Evolutionary conservation across 2,329 filamentous ascomycete genomes (phyloP).

Genomic region (Juglanconis juglandina): DNA sequence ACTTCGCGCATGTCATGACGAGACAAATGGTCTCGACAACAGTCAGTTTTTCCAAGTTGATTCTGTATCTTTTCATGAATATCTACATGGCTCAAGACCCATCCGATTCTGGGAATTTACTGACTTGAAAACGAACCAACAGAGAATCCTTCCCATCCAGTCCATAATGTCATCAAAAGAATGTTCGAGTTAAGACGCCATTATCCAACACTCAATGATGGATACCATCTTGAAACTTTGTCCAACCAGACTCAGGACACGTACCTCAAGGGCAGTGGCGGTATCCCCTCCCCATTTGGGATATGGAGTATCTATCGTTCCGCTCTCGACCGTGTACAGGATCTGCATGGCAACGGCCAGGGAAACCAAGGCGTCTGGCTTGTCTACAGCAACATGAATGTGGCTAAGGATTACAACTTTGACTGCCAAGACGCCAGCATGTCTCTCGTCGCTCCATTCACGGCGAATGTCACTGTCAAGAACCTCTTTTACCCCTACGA

Average conservation of each 20-base stretch:
- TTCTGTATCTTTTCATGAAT: too few relatives aligned
- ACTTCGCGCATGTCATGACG: conserved; percentile 50
- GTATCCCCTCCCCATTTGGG: conserved; percentile 35
- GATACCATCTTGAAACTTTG: conserved; percentile 51
- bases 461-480: conserved; percentile 52
- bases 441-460: conserved; percentile 56
- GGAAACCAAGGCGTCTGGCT: conserved; percentile 40
- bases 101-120: conserved; percentile 11
- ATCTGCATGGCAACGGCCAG: conserved; percentile 38
- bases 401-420: conserved; percentile 51
- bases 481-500: conserved; percentile 63
- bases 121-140: neutral
- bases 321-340: conserved; percentile 46
- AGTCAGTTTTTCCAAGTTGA: conserved; percentile 32
- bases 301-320: conserved; percentile 59
- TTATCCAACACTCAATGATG: conserved; percentile 57
- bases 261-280: conserved; percentile 34
- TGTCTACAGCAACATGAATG: conserved; percentile 47
- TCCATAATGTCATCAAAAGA: conserved; percentile 57
- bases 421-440: conserved; percentile 46
- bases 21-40: conserved; percentile 49
- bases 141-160: conserved; percentile 56
- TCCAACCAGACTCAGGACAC: conserved; percentile 45
- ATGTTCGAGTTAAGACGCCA: conserved; percentile 57
- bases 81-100: too few relatives aligned